Conservation (phyloP, 305 asterid species). For the Solanum aculeatissimum region DNA sequence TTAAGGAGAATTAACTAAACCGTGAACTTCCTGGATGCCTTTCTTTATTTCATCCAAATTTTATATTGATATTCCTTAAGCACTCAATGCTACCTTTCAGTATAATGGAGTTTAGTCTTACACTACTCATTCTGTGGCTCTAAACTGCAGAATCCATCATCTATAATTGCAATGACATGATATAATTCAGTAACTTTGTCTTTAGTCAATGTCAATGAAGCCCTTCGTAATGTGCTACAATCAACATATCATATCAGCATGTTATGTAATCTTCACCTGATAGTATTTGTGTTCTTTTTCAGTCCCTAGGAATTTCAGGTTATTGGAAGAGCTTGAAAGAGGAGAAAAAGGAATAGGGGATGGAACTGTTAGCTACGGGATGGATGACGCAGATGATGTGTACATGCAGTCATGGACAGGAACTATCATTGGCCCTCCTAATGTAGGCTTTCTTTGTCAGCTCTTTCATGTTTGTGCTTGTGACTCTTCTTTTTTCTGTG, state of each 20-base stretch:
- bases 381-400: conserved; percentile 82
- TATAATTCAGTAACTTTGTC: background rate
- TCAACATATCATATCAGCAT: background rate
- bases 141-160: background rate
- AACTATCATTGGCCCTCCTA: conserved; percentile 81
- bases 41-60: background rate
- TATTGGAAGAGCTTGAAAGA: conserved; percentile 83
- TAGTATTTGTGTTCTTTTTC: conserved; percentile 9
- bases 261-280: background rate
- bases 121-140: background rate
- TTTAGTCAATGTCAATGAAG: background rate
- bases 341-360: conserved; percentile 92
- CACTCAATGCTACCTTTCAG: background rate
- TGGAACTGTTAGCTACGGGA: conserved; percentile 90
- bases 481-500: background rate
- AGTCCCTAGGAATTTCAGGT: conserved; percentile 82
- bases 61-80: background rate
- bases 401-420: conserved; percentile 93
- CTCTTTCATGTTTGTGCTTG: background rate
- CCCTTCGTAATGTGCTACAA: background rate
- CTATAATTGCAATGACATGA: background rate
- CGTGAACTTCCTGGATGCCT: background rate
- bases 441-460: conserved; percentile 30
- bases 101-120: background rate
- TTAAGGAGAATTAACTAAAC: background rate